phyloP scores from a whole-genome alignment of 768 basidiomycete species.

The Vararia minispora region DNA sequence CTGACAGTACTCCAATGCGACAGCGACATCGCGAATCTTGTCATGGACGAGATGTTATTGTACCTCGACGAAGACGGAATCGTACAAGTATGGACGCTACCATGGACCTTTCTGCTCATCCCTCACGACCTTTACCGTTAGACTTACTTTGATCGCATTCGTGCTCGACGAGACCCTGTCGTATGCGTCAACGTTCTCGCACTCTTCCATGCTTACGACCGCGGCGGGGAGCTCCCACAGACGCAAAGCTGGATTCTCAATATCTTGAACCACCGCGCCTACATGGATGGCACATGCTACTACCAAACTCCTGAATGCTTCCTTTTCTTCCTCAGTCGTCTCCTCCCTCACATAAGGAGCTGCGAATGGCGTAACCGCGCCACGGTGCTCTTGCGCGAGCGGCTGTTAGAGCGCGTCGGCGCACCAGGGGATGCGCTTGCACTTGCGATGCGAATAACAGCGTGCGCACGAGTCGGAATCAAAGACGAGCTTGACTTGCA shows the following conservation, averaged over 20 bases:
- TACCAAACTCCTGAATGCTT: slow-evolving; percentile 36
- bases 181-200: slow-evolving; percentile 36
- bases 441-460: slow-evolving; percentile 38
- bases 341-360: slow-evolving; percentile 24
- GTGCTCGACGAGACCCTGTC: slow-evolving; percentile 36
- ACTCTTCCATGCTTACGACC: slow-evolving; percentile 35
- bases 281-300: slow-evolving; percentile 37
- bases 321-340: slow-evolving; percentile 33
- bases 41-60: slow-evolving; percentile 43
- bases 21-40: slow-evolving; percentile 21
- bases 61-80: slow-evolving; percentile 37
- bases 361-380: slow-evolving; percentile 20
- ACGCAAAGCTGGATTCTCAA: slow-evolving; percentile 33
- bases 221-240: slow-evolving; percentile 27
- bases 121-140: slow-evolving; percentile 9
- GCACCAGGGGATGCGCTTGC: slow-evolving; percentile 35
- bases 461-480: slow-evolving; percentile 29
- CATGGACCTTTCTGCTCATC: slow-evolving; percentile 2
- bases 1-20: slow-evolving; percentile 25
- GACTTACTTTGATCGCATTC: slow-evolving; percentile 33
- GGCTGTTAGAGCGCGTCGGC: slow-evolving; percentile 35
- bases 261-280: slow-evolving; percentile 36
- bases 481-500: slow-evolving; percentile 29
- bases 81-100: slow-evolving; percentile 29
- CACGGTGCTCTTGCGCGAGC: slow-evolving; percentile 26